Evolutionary conservation across 2,329 filamentous ascomycete species (phyloP), one percentile per base, ranked within the genome.

Genomic region (Aspergillus vadensis): DNA sequence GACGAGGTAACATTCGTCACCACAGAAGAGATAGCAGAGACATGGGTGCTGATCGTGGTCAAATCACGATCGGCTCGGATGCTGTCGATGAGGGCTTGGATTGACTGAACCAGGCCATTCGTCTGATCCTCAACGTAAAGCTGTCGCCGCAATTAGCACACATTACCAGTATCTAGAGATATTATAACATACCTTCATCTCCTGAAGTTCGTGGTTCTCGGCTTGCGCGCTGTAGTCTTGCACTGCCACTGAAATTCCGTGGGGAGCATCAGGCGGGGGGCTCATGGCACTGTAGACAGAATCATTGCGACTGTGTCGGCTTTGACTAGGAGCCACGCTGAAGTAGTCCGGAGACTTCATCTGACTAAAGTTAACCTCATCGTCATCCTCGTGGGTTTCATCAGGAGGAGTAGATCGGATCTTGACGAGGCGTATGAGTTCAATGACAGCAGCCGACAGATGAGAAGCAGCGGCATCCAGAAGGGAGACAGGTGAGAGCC

Each of bases 381-480:
- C 89, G 10, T 92, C 86, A 57, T 92, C 90, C 15, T 90, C 87
- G 58, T 91, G 89, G n/a, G 95, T 79, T 70, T 96, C 91, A 49
- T 86, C 86, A 1, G 83, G 83, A 2, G 90, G 88, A 0, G 91
- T 95, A 8, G 87, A 83, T 32, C 90, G 86, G 65, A 98, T 91
- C 78, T 96, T 97, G 70, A 92, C 92, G 5, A 86, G 81, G 52
- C 91, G 89, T 56, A 97, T 83, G 14, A 98, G 83, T 69, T 97
- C 93, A 19, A 99, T 88, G 23, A 98, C 84, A 2, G 93, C 88
- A 4, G 91, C 88, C 1, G 92, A 91, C 38, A 98, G 83, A 77
- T 99, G 92, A 23, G 91, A 95, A 7, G 94, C 92, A 2, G 95
- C 94, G 3, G 94, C 95, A 75, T 99, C 95, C 21, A 99, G 82